Base-by-base conservation (phyloP, 2,329 filamentous ascomycete species). In the Phoma sp. region DNA sequence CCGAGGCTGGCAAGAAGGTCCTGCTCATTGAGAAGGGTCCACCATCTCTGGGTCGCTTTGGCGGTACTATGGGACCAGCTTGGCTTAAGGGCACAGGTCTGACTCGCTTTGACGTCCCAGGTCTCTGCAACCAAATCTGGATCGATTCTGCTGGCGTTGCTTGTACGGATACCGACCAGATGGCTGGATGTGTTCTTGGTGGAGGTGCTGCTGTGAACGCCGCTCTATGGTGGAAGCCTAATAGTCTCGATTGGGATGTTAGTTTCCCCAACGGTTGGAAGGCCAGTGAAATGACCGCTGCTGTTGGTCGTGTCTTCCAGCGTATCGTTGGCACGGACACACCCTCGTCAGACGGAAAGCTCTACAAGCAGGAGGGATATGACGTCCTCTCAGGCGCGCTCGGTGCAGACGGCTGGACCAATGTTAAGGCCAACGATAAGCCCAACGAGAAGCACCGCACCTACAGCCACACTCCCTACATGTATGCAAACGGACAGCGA, bases 201-300 rank as follows among this genome's bases (percentile, higher is more conserved):
- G 88, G 88, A 49, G 85, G 85, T 7, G 83, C 85, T 12, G 83
- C 85, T 23, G 80, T 90, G 65, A 91, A 90, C 61, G 84, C 87
- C 43, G 87, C 85, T 37, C 78, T 90, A 28, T 90, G 86, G 83
- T 88, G 85, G 81, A 86, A 84, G 70, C 81, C 89, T 0, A 83
- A 87, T 56, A 79, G 83, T 5, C 70, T 77, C 7, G 89, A 92
- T 68, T 92, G 88, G 78, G 86, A 92, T 68, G 81, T 83, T 69
- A 88, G 89, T 71, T 92, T 90, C 77, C 89, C 89, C 1, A 60
- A 76, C 1, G 89, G 88, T 25, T 92, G 89, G 89, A 86, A 88
- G 72, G 80, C 84, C 15, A 69, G 76, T 5, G 87, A 91, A 61
- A 82, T 91, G 68, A 76, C 77, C 55, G 69, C 76, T 20, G 84